Base-by-base conservation (phyloP, 805 yeast genomes). In the Candida vaughaniae region DNA sequence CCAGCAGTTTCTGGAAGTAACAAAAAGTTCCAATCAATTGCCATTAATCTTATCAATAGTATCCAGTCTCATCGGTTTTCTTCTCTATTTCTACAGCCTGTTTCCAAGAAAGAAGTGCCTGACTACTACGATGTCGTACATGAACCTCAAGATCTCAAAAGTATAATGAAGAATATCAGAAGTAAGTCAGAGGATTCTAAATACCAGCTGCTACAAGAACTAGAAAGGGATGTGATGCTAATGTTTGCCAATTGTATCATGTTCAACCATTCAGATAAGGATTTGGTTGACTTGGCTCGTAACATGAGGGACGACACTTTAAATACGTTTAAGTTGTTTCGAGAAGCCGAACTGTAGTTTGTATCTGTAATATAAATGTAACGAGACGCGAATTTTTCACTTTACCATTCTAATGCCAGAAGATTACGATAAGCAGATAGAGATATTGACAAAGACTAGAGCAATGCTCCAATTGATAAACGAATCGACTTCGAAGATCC, bases 241-340 rank as follows among this genome's bases (percentile, higher is more conserved):
- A 84, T 86, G 93, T 84, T 82, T 61, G 83, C 91, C 35, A 86
- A 86, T 56, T 86, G 91, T 12, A 73, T 85, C 12, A 86, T 86
- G 93, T 86, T 80, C 61, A 85, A 86, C 56, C 75, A 75, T 48
- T 70, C 77, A 43, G 78, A 74, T 42, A 75, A 80, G 18, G 87
- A 81, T 36, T 69, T 83, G 42, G 77, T 75, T 29, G 56, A 60
- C 25, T 73, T 85, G 72, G 76, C 88, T 1, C 63, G 72, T 43
- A 85, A 78, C 46, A 84, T 86, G 91, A 80, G 77, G 63, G 62
- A 67, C 28, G 93, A 84, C 34, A 77, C 82, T 4, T 77, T 73
- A 22, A 73, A 68, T 11, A 63, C 80, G 22, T 65, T 80, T 44
- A 64, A 73, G 37, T 58, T 83, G 54, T 81, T 85, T 53, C 73